These are phyloP conservation scores for Jamesozyma piceae DNA, from an alignment of 805 yeast species.

Conservation along the genomic window DNA sequence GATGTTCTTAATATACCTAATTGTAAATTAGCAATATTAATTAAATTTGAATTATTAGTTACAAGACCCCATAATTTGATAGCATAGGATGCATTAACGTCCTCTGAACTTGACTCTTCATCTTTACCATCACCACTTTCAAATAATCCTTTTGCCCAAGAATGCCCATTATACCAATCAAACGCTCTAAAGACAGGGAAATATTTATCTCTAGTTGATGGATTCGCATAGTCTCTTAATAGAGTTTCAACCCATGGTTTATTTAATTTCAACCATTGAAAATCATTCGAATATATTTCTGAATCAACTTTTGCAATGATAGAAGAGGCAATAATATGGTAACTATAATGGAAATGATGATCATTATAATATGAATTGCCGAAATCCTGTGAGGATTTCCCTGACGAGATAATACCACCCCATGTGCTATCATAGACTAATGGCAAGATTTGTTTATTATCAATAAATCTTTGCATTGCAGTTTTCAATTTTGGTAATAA, in stretches of 20 bases:
- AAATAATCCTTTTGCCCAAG: conserved; percentile 69
- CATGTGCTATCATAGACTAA: conserved; percentile 70
- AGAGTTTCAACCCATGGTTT: conserved; percentile 47
- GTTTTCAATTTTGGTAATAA: conserved; percentile 51
- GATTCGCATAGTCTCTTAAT: conserved; percentile 61
- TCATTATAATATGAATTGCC: conserved; percentile 67
- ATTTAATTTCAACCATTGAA: conserved; percentile 41
- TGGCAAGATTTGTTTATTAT: conserved; percentile 62
- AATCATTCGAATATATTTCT: conserved; percentile 12
- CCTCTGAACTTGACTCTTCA: conserved; percentile 67
- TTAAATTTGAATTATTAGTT: conserved; percentile 43
- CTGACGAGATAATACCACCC: conserved; percentile 70
- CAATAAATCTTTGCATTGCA: conserved; percentile 61
- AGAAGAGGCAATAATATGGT: conserved; percentile 65
- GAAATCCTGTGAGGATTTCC: conserved; percentile 52
- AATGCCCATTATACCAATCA: conserved; percentile 72
- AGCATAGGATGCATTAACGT: conserved; percentile 62
- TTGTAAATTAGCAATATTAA: conserved; percentile 48
- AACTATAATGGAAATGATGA: conserved; percentile 71
- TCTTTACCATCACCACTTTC: conserved; percentile 68
- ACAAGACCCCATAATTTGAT: conserved; percentile 57
- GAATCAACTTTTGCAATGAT: conserved; percentile 48
- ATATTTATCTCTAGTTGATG: conserved; percentile 41
- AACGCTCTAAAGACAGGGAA: conserved; percentile 63
- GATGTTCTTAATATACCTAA: conserved; percentile 49